Percentiles rank a stretch among this genome's conserved stretches.
phyloP scores from a whole-genome alignment of 331 rosid genomes.

The Malus hybrid region DNA sequence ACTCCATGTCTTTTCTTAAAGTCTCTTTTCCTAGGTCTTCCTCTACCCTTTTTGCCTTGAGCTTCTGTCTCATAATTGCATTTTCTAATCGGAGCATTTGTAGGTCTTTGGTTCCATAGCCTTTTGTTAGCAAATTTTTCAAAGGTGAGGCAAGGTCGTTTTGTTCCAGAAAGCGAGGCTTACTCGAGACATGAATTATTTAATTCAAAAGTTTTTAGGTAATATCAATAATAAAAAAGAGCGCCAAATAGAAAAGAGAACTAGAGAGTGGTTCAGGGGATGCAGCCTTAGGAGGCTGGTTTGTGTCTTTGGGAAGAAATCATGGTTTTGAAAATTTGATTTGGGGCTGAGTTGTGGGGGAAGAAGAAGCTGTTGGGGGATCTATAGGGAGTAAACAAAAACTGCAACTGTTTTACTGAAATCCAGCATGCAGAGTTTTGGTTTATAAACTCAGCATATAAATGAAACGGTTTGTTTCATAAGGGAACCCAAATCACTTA shows the following conservation, averaged over 20 bases:
- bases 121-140: background rate
- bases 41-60: too few relatives aligned
- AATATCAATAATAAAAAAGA: background rate
- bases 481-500: background rate
- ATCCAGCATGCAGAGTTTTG: background rate
- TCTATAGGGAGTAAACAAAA: background rate
- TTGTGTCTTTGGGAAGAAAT: background rate
- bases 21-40: too few relatives aligned
- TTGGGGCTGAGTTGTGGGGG: background rate
- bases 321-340: background rate
- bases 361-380: background rate
- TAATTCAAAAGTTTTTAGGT: background rate
- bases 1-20: too few relatives aligned
- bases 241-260: background rate
- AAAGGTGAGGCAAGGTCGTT: background rate
- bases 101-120: background rate
- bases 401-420: background rate
- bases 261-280: background rate
- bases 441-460: background rate
- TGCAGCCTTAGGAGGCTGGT: background rate
- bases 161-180: background rate
- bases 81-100: too few relatives aligned
- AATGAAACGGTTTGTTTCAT: background rate
- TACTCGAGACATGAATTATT: background rate
- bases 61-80: too few relatives aligned